Conservation (phyloP, 2,329 filamentous ascomycete genomes). For the Triangularia setosa region DNA sequence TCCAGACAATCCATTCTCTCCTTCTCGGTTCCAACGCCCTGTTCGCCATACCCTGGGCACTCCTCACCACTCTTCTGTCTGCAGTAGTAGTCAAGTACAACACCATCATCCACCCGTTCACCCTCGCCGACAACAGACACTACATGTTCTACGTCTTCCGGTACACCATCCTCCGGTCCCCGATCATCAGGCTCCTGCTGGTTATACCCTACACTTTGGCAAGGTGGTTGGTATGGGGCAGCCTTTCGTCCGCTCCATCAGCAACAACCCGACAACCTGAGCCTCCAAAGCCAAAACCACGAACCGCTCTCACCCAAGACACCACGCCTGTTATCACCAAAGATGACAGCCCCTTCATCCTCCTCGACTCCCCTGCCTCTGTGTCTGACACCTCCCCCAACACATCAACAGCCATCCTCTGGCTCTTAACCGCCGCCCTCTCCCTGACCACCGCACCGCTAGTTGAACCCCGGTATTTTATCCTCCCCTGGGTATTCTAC, state of each 20-base stretch:
- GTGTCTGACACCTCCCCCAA: slow-evolving; percentile 32
- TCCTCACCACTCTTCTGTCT: slow-evolving; percentile 36
- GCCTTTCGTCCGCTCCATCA: not conserved
- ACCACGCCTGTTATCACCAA: not conserved
- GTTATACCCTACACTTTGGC: slow-evolving; percentile 67
- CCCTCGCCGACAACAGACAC: slow-evolving; percentile 91
- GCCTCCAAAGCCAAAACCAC: not conserved
- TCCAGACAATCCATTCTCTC: not conserved
- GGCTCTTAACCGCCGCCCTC: slow-evolving; percentile 66
- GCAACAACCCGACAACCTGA: too few relatives aligned
- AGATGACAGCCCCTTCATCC: slow-evolving; percentile 18
- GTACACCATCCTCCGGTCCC: slow-evolving; percentile 66
- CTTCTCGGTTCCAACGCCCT: slow-evolving; percentile 22
- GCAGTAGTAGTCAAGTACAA: slow-evolving; percentile 65
- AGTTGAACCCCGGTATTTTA: slow-evolving; percentile 94
- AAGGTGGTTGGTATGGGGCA: slow-evolving; percentile 61
- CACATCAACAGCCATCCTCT: slow-evolving; percentile 52
- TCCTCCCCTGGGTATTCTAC: slow-evolving; percentile 93
- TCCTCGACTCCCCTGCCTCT: slow-evolving; percentile 26
- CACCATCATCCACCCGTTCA: slow-evolving; percentile 94
- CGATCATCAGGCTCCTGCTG: slow-evolving; percentile 61
- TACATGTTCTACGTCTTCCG: slow-evolving; percentile 98
- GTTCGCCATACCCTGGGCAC: slow-evolving; percentile 34
- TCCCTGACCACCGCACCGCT: slow-evolving; percentile 85
- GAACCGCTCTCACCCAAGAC: not conserved